Conservation (phyloP, 225 moss, liverwort and hornwort species). For the Anthoceros angustus region DNA sequence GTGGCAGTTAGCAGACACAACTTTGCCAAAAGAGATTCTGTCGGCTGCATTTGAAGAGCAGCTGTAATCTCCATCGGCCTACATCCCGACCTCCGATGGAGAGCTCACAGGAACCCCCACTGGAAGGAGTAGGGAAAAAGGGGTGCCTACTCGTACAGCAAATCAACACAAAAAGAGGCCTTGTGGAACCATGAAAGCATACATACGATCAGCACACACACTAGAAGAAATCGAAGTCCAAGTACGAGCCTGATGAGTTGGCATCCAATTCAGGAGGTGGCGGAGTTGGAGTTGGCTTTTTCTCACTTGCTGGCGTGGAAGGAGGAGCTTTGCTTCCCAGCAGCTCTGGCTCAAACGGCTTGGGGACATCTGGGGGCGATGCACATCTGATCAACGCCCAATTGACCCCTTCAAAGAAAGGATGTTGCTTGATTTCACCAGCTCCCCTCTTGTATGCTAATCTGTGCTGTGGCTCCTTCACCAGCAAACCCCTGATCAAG, state of each 20-base stretch:
- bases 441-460: slow-evolving; percentile 74
- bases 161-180: slow-evolving; percentile 1
- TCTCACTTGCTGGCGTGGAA: slow-evolving; percentile 16
- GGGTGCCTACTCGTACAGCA: not conserved
- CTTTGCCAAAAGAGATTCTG: not conserved
- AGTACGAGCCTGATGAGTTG: slow-evolving; percentile 29
- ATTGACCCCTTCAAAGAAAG: slow-evolving; percentile 90
- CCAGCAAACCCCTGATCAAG: slow-evolving; percentile 67
- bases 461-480: slow-evolving; percentile 89
- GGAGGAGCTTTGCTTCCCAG: slow-evolving; percentile 9
- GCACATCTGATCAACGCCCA: slow-evolving; percentile 96
- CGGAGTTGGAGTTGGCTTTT: slow-evolving; percentile 10
- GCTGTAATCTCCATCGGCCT: not conserved
- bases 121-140: not conserved
- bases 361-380: slow-evolving; percentile 76
- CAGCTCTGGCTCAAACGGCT: slow-evolving; percentile 27
- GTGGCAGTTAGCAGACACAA: not conserved
- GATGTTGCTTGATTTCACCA: slow-evolving; percentile 77
- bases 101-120: not conserved
- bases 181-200: not conserved
- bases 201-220: not conserved
- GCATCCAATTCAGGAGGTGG: slow-evolving; percentile 22
- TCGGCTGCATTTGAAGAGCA: not conserved
- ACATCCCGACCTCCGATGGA: not conserved
- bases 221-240: slow-evolving; percentile 46